Conservation (phyloP, 2,329 filamentous ascomycete genomes). For the Verticillium longisporum region DNA sequence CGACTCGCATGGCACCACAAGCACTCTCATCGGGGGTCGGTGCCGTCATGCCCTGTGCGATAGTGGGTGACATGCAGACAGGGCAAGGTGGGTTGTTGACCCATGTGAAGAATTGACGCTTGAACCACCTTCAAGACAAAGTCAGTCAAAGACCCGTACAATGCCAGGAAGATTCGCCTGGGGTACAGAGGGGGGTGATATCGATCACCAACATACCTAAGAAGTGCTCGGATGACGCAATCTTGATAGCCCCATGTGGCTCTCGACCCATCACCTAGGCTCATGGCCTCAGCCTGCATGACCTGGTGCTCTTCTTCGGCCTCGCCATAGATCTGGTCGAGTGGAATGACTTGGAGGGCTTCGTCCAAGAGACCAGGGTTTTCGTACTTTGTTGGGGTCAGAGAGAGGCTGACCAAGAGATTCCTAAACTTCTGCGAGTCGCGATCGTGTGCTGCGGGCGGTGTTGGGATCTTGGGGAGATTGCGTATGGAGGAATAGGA, state of each 20-base stretch:
- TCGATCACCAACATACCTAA: constrained; percentile 43
- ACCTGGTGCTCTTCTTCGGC: constrained; percentile 92
- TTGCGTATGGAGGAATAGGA: constrained; percentile 43
- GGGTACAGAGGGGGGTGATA: background rate
- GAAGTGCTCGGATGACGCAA: constrained; percentile 81
- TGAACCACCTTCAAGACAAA: constrained; percentile 69
- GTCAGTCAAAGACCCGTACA: background rate
- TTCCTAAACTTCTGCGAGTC: constrained; percentile 71
- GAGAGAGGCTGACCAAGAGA: constrained; percentile 75
- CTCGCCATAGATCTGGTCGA: constrained; percentile 87
- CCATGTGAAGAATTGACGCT: constrained; percentile 89
- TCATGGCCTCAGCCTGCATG: constrained; percentile 78
- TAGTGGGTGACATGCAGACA: constrained; percentile 73
- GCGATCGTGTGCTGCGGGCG: constrained; percentile 59
- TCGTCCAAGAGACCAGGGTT: constrained; percentile 93
- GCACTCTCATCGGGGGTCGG: constrained; percentile 86
- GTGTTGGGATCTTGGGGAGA: constrained; percentile 56
- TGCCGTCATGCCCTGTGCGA: constrained; percentile 74
- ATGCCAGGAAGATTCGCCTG: too few species aligned
- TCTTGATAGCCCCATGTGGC: constrained; percentile 97
- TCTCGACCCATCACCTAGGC: constrained; percentile 71
- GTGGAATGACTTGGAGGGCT: constrained; percentile 75
- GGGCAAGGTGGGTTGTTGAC: constrained; percentile 91
- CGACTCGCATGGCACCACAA: constrained; percentile 78
- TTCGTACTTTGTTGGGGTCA: constrained; percentile 89